phyloP scores from a whole-genome alignment of 108 stramenopile genomes.

The Thalassiosira profunda region DNA sequence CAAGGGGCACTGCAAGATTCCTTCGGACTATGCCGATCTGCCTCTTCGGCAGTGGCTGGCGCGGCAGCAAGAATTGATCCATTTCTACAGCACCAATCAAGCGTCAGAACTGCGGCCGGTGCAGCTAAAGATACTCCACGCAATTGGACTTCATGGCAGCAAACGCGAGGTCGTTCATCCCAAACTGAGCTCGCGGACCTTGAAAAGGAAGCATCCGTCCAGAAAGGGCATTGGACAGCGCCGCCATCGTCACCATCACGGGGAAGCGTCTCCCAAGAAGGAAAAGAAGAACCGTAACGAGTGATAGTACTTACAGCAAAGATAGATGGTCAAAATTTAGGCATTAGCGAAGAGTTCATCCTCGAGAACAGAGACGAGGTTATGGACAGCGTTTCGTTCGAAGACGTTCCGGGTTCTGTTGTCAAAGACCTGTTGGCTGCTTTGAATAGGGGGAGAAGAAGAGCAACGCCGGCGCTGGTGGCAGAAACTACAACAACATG shows the following conservation, averaged over 20 bases:
- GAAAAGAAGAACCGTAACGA: too few relatives aligned
- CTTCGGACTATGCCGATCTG: constrained; percentile 32
- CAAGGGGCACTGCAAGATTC: constrained; percentile 33
- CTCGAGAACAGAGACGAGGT: constrained; percentile 5
- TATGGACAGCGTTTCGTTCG: not conserved
- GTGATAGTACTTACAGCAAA: too few relatives aligned
- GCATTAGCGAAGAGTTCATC: too few relatives aligned
- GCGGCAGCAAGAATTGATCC: constrained; percentile 30
- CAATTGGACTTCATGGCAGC: constrained; percentile 30
- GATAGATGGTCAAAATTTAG: too few relatives aligned
- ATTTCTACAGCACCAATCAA: constrained; percentile 27
- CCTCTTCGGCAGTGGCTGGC: constrained; percentile 33
- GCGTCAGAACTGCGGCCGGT: constrained; percentile 7
- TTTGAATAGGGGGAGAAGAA: not conserved
- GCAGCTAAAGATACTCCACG: constrained; percentile 32
- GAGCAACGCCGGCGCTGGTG: not conserved
- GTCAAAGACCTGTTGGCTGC: constrained; percentile 1
- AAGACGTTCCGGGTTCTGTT: not conserved
- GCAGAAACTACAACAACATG: not conserved
- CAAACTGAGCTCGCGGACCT: constrained; percentile 17
- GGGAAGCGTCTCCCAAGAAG: too few relatives aligned
- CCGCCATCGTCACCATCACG: too few relatives aligned
- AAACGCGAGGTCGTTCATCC: constrained; percentile 6
- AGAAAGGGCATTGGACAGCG: too few relatives aligned
- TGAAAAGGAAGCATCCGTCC: constrained; percentile 5